Evolutionary conservation across 2,329 filamentous ascomycete species (phyloP).

Genomic region (Pseudomassariella vexata): DNA sequence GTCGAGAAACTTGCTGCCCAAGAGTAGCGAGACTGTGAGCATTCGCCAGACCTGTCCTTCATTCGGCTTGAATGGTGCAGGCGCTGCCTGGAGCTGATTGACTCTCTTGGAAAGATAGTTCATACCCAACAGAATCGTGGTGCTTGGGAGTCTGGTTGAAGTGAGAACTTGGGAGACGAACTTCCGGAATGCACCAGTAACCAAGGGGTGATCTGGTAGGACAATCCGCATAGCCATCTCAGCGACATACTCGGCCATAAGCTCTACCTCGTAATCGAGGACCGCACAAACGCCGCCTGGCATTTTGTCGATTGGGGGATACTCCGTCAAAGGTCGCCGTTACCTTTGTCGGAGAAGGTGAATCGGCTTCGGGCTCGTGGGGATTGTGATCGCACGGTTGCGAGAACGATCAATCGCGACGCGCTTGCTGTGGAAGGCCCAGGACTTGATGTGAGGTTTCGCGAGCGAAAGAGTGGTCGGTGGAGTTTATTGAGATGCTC

Average conservation of each 20-base stretch:
- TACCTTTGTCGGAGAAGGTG: slow-evolving; percentile 23
- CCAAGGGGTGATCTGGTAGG: slow-evolving; percentile 41
- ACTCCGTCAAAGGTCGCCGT: slow-evolving; percentile 21
- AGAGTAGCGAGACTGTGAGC: slow-evolving; percentile 75
- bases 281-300: slow-evolving; percentile 85
- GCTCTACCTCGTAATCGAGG: slow-evolving; percentile 93
- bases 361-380: slow-evolving; percentile 35
- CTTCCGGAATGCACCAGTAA: slow-evolving; percentile 76
- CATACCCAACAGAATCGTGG: slow-evolving; percentile 84
- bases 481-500: slow-evolving; percentile 5
- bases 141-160: slow-evolving; percentile 82
- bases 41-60: slow-evolving; percentile 79
- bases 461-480: slow-evolving; percentile 1
- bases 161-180: slow-evolving; percentile 88
- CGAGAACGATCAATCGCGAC: slow-evolving; percentile 1
- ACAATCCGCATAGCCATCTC: slow-evolving; percentile 70
- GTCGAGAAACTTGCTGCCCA: slow-evolving; percentile 93
- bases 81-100: slow-evolving; percentile 58
- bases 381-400: slow-evolving; percentile 9
- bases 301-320: slow-evolving; percentile 42
- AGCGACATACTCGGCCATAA: slow-evolving; percentile 92
- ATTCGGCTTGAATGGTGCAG: slow-evolving; percentile 48
- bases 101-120: slow-evolving; percentile 83
- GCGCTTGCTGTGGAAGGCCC: neutral
- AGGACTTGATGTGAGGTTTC: neutral